phyloP scores from a whole-genome alignment of 176 grass and related monocot species.

The Pontederia crassipes region DNA sequence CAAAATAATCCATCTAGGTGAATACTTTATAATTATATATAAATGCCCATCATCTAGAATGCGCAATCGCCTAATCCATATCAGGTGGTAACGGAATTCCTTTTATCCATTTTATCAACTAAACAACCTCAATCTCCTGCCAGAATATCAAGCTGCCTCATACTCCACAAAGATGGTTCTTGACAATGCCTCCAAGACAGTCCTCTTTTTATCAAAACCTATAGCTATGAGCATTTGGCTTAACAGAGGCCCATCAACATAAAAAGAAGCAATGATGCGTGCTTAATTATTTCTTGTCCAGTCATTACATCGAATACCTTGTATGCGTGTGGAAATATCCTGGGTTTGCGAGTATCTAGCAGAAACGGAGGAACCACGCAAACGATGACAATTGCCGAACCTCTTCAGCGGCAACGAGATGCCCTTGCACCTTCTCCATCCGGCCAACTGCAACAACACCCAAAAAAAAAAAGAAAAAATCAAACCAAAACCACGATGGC shows the following conservation, averaged over 20 bases:
- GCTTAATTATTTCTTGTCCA: not conserved
- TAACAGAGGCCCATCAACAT: not conserved
- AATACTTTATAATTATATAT: too few species aligned
- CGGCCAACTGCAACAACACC: slow-evolving; percentile 12
- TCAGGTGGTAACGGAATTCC: too few species aligned
- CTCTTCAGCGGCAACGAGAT: slow-evolving; percentile 24
- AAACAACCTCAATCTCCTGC: too few species aligned
- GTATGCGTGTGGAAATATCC: slow-evolving; percentile 48
- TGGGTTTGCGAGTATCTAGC: slow-evolving; percentile 60
- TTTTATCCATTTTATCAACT: too few species aligned
- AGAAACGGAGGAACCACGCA: slow-evolving; percentile 28
- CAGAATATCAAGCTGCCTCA: too few species aligned
- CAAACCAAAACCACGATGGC: not conserved
- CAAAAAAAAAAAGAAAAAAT: not conserved
- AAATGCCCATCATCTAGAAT: too few species aligned
- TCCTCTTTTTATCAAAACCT: too few species aligned
- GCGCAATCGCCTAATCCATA: too few species aligned
- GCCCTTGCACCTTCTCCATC: not conserved
- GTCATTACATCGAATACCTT: slow-evolving; percentile 31
- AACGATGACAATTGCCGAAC: not conserved
- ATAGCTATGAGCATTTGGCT: not conserved
- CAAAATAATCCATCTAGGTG: too few species aligned
- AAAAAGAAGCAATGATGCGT: not conserved
- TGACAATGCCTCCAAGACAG: too few species aligned
- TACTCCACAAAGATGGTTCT: too few species aligned